Base-by-base conservation (phyloP, 768 basidiomycete species). In the Tulasnella sp. region DNA sequence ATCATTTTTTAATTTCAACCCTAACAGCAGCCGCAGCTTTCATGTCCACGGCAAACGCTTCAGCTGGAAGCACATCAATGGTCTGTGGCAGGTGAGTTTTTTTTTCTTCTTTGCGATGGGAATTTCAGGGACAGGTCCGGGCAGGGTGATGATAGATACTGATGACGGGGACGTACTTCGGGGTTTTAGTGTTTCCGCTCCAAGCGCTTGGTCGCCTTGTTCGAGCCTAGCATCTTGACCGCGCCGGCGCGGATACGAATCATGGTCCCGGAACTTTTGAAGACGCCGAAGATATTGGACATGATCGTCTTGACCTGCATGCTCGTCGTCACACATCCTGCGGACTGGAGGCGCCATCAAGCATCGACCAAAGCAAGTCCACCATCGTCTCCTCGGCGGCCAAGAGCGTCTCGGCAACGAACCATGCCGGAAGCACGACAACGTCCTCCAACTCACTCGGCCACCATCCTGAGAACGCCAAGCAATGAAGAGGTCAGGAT, bases 181-280 rank as follows among this genome's bases (percentile, higher is more conserved):
- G n/a, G 17, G 11, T 3, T 10, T 21, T 10, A 59, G 49, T 59
- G 57, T 25, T 59, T 50, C 45, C 24, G 21, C 31, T 59, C 57
- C 7, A 30, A 30, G 19, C 22, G 49, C 41, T 29, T 59, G 46
- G 49, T 59, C 12, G 57, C 57, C n/a, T 44, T 59, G n/a, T 59
- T 59, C 25, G 57, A 59, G 29, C 57, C 57, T 11, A 59, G 57
- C 57, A 59, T 59, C 22, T 24, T 46, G 11, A 59, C 57, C 4
- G 57, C 45, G 10, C 44, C 44, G 7, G 57, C 57, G 27, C 57
- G 57, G 8, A 48, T 59, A 49, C 49, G 57, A 30, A 27, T 59
- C 17, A 25, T 59, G n/a, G 29, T 45, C 2, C 31, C 8, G 9
- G 46, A 49, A 11, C 30, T 59, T 10, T 49, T 29, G 44, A 59